These are phyloP conservation scores for Phytophthora hibernalis DNA, from an alignment of 352 stramenopile species.

Conservation along the genomic window DNA sequence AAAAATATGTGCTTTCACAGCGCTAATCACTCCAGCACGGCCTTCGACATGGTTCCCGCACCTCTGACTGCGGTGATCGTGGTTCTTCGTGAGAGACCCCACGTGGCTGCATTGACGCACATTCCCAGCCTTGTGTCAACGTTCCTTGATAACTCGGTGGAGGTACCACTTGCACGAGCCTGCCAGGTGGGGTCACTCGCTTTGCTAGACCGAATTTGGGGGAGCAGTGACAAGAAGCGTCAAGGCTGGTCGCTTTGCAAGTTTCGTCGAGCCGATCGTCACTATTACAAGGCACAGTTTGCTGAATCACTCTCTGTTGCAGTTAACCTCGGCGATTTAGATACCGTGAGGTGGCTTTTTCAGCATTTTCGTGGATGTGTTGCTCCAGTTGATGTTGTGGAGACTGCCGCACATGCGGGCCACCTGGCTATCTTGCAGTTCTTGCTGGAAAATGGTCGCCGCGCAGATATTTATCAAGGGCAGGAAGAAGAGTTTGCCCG, in stretches of 20 bases:
- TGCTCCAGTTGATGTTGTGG: conserved; percentile 14
- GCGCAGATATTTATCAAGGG: not conserved
- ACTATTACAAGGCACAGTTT: conserved; percentile 32
- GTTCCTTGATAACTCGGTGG: conserved; percentile 28
- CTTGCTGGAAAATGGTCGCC: conserved; percentile 17
- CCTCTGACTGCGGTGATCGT: conserved; percentile 20
- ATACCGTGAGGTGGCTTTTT: conserved; percentile 29
- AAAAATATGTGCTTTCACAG: conserved; percentile 13
- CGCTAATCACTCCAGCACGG: not conserved
- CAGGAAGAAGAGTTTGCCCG: not conserved
- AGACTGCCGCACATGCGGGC: conserved; percentile 13
- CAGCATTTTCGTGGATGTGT: conserved; percentile 24
- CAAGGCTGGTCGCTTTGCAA: conserved; percentile 25
- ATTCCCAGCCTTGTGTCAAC: conserved; percentile 12
- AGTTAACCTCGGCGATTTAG: conserved; percentile 12
- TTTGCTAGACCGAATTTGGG: conserved; percentile 31
- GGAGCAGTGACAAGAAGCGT: conserved; percentile 15
- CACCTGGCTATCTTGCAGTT: conserved; percentile 29
- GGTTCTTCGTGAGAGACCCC: conserved; percentile 18
- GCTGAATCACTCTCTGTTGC: conserved; percentile 15
- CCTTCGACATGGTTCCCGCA: conserved; percentile 13
- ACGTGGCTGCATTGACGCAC: conserved; percentile 17
- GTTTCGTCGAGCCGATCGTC: conserved; percentile 19
- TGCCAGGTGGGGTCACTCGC: conserved; percentile 18
- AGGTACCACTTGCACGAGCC: conserved; percentile 29